Base-by-base conservation (phyloP, 2,329 filamentous ascomycete species). In the Aureobasidium sp. region DNA sequence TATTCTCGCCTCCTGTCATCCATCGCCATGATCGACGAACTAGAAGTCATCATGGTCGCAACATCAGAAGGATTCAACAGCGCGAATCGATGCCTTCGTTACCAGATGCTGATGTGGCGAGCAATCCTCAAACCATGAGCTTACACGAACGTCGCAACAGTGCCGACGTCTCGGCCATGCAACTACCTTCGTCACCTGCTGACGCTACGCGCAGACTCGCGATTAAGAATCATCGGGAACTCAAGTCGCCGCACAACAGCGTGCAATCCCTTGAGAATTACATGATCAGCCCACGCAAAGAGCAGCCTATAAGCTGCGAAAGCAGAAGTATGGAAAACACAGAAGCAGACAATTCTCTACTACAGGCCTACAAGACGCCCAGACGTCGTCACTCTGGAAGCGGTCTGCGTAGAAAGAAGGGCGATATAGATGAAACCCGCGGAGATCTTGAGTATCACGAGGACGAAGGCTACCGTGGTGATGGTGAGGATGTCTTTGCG, bases 361-460 rank as follows among this genome's bases (percentile, higher is more conserved):
- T 52, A 9, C 34, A 53, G 17, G 47, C 55, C 32, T 59, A 39
- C 39, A 66, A 64, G 37, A 37, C 69, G 9, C 75, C 75, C 60
- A 74, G 82, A 71, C 84, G 92, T 64, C 87, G 93, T 27, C 94
- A 95, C 73, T 97, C 92, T 6, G 92, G 92, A 53, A 90, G 90
- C 66, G 92, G 91, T 5, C 81, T 97, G 29, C 85, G 89, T 63
- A 87, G 89, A 69, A 88, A 90, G 27, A 74, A 76, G 9, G 79
- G 83, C 62, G 89, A 91, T 65, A 87, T 96, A 7, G 80, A 82
- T 51, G 75, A 71, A 27, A 81, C 84, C 10, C 81, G 88, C 59
- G 88, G 90, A n/a, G 83, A 89, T 65, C 80, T 97, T n/a, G 87
- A 96, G 72, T 96, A 92, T 68, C 92, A 89, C 69, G 92, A 96